phyloP scores from a whole-genome alignment of 2,329 filamentous ascomycete species.

The Trichoderma pleuroti region DNA sequence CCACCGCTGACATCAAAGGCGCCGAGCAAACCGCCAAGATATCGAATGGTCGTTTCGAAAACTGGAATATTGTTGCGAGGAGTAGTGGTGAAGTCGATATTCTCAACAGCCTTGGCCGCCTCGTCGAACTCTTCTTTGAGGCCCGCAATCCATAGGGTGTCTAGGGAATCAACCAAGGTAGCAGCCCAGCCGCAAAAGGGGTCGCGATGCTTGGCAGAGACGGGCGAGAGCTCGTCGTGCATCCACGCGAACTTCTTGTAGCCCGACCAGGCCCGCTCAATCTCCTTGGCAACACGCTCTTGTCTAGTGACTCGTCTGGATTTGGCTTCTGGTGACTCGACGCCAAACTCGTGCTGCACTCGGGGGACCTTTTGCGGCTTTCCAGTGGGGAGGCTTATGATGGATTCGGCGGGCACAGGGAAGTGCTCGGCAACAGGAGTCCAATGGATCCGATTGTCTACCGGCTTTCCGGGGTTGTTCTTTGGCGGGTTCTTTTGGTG shows the following conservation, averaged over 20 bases:
- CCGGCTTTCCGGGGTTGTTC: conserved; percentile 17
- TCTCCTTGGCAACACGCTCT: conserved; percentile 66
- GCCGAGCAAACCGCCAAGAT: conserved; percentile 78
- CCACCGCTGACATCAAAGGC: conserved; percentile 83
- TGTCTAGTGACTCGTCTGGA: conserved; percentile 63
- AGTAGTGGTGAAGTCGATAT: conserved; percentile 80
- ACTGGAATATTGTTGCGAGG: conserved; percentile 69
- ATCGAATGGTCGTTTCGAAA: conserved; percentile 89
- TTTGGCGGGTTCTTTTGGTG: conserved; percentile 31
- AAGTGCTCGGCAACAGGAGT: conserved; percentile 69
- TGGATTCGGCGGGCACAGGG: conserved; percentile 65
- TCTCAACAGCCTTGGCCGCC: conserved; percentile 63
- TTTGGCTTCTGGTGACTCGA: conserved; percentile 59
- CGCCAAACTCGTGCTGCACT: conserved; percentile 71
- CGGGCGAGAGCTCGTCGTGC: conserved; percentile 80
- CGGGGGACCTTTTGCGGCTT: conserved; percentile 66
- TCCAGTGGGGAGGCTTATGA: conserved; percentile 73
- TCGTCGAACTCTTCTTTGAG: conserved; percentile 75
- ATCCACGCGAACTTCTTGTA: conserved; percentile 79
- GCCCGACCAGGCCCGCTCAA: conserved; percentile 74
- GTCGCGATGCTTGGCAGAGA: conserved; percentile 64
- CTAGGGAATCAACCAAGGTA: conserved; percentile 76
- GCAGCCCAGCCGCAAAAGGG: conserved; percentile 92
- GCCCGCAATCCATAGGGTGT: conserved; percentile 85
- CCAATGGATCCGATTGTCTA: conserved; percentile 59